Conservation (phyloP, 192 early-diverging fungal species). For the Linnemannia exigua region DNA sequence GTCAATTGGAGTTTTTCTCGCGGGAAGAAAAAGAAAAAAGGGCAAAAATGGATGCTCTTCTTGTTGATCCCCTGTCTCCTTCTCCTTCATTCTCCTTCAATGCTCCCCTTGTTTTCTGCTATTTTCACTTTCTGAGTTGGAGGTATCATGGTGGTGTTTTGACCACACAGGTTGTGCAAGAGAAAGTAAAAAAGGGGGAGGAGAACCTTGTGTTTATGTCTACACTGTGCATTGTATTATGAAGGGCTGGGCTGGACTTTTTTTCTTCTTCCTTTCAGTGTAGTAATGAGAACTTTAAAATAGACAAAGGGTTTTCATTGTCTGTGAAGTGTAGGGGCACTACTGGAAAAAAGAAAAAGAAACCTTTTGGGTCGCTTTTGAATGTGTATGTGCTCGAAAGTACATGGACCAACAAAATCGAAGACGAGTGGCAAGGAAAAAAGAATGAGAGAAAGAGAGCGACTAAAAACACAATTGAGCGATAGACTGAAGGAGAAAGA, state of each 20-base stretch:
- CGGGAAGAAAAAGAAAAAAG: neutral
- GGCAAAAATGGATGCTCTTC: neutral
- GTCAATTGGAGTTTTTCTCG: neutral
- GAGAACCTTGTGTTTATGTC: slow-evolving; percentile 6
- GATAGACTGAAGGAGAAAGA: too few species aligned
- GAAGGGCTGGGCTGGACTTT: slow-evolving; percentile 1
- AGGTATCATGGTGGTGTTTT: neutral
- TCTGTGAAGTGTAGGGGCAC: neutral
- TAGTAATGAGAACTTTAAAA: neutral
- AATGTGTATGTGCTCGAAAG: neutral
- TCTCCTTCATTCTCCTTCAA: too few species aligned
- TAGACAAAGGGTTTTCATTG: neutral
- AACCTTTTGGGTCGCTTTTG: neutral
- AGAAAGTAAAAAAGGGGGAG: neutral
- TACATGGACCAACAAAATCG: slow-evolving; percentile 1
- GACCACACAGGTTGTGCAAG: neutral
- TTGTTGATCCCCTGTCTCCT: neutral
- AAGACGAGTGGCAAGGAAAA: neutral
- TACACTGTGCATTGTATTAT: too few species aligned
- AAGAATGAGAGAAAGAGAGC: neutral
- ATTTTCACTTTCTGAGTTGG: neutral
- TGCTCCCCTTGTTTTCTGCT: too few species aligned
- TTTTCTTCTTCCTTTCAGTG: neutral
- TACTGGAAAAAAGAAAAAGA: neutral
- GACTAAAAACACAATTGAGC: neutral